Evolutionary conservation across 805 yeast species (phyloP).

Genomic region (Nakazawaea ernobii): DNA sequence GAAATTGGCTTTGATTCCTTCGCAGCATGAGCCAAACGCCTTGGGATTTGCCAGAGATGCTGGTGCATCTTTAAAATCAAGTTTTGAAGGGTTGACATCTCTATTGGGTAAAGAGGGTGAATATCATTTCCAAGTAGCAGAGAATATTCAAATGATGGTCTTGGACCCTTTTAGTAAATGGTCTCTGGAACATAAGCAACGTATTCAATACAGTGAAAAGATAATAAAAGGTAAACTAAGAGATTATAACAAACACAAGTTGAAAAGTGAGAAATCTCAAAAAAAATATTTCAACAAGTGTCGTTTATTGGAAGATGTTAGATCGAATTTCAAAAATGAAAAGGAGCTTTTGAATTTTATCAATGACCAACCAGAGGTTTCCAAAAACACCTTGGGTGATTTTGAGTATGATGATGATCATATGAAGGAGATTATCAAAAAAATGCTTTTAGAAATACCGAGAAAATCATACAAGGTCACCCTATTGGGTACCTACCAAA

Average conservation of each 20-base stretch:
- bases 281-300: conserved; percentile 76
- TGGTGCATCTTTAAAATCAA: conserved; percentile 58
- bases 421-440: conserved; percentile 34
- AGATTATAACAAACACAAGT: conserved; percentile 41
- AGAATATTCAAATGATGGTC: conserved; percentile 53
- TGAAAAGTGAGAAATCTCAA: conserved; percentile 43
- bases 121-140: conserved; percentile 55
- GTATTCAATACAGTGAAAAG: conserved; percentile 58
- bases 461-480: conserved; percentile 54
- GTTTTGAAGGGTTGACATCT: conserved; percentile 50
- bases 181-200: conserved; percentile 65
- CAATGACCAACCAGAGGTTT: conserved; percentile 12
- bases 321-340: conserved; percentile 39
- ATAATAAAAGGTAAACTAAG: conserved; percentile 45
- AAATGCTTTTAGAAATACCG: conserved; percentile 45
- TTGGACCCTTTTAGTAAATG: conserved; percentile 67
- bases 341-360: conserved; percentile 28
- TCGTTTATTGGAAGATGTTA: conserved; percentile 63
- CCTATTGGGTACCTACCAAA: conserved; percentile 60
- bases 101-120: conserved; percentile 55
- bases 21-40: conserved; percentile 29
- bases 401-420: conserved; percentile 26
- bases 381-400: conserved; percentile 15
- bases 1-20: conserved; percentile 37
- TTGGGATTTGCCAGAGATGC: conserved; percentile 45